phyloP scores from a whole-genome alignment of 345 rosid genomes.

The Pistacia vera region DNA sequence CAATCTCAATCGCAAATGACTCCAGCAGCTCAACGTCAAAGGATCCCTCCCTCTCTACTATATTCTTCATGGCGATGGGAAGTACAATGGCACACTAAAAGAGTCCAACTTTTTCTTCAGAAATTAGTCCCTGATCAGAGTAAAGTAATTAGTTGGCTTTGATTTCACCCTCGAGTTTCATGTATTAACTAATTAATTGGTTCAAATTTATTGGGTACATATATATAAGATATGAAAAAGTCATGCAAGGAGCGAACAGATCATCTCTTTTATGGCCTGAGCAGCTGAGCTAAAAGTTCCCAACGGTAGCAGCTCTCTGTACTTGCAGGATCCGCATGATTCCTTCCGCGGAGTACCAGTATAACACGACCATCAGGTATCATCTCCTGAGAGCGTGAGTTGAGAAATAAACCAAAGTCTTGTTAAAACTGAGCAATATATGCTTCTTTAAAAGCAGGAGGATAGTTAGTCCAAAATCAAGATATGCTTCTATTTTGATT shows the following conservation, averaged over 20 bases:
- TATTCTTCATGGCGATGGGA: slow-evolving; percentile 9
- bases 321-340: not conserved
- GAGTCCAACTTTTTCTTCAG: slow-evolving; percentile 23
- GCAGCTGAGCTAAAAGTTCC: slow-evolving; percentile 20
- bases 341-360: slow-evolving; percentile 18
- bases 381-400: slow-evolving; percentile 26
- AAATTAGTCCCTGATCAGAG: slow-evolving; percentile 12
- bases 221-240: too few species aligned
- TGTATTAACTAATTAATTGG: too few species aligned
- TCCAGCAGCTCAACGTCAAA: not conserved
- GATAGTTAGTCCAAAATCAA: not conserved
- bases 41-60: slow-evolving; percentile 9
- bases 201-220: too few species aligned
- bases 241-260: slow-evolving; percentile 13
- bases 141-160: not conserved
- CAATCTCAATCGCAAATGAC: too few species aligned
- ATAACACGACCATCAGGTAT: slow-evolving; percentile 18
- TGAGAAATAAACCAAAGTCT: too few species aligned
- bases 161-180: too few species aligned
- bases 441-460: too few species aligned
- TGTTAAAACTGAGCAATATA: too few species aligned
- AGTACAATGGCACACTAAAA: slow-evolving; percentile 21
- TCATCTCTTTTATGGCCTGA: slow-evolving; percentile 16
- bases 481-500: too few species aligned
- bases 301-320: not conserved